Base-by-base conservation (phyloP, 306 rosid genomes). In the Lotus japonicus region DNA sequence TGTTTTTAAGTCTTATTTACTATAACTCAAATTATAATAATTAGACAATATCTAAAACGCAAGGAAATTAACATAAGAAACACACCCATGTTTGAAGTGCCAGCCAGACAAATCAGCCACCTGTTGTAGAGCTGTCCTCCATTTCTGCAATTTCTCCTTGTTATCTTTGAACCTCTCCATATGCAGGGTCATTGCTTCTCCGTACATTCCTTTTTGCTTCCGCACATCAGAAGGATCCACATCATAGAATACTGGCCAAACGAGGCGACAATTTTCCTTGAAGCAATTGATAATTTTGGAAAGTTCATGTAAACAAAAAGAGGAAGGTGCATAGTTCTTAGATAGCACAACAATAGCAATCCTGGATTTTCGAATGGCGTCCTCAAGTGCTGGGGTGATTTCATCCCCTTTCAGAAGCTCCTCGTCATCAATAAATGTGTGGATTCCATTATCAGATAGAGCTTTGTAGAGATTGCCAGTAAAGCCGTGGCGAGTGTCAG, bases 401-500 rank as follows among this genome's bases (percentile, higher is more conserved):
- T 64, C 42, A 1, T 44, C 31, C 7, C 66, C 72, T 31, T 36
- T 43, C 1, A 0, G 48, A 15, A 73, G 78, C n/a, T 23, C 68
- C 4, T 9, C 62, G 1, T 58, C 73, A 12, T 75, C 79, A 5
- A 75, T 2, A 53, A 75, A 75, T 2, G 55, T 23, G 11, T 6
- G 10, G 15, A 74, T 56, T 9, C 67, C 73, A 11, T 4, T 65
- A 12, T 36, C 16, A 46, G 4, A 0, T 4, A 71, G 67, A 31
- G 76, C 57, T 16, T 48, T 41, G 16, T n/a, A 59, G 16, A 72
- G 71, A 62, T 72, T 14, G 2, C 70, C 64, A 21, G 64, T 26
- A 5, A 72, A 52, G 23, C 35, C 18, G 7, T 5, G 9, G 21
- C 74, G 55, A 8, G 74, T 75, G 5, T 66, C 79, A 6, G 21